Evolutionary conservation across 1,284 basidiomycete species (phyloP).

Genomic region (Thelephora terrestris): DNA sequence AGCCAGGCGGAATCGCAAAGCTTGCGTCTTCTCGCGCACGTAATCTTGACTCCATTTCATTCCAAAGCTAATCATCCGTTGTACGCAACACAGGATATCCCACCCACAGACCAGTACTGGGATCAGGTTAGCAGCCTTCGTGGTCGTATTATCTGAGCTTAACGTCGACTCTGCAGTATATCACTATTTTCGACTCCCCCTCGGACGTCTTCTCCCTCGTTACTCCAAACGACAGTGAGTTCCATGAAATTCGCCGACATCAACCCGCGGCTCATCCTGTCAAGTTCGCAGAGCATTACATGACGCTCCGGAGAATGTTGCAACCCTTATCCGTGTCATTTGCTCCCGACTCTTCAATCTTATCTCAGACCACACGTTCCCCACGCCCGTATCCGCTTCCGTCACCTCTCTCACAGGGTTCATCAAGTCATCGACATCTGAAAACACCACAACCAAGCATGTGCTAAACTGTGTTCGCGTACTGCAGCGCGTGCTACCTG

Average conservation of each 20-base stretch:
- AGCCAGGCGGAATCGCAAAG: conserved; percentile 68
- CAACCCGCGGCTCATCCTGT: neutral
- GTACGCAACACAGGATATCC: conserved; percentile 46
- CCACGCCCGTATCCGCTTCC: conserved; percentile 42
- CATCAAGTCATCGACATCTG: conserved; percentile 42
- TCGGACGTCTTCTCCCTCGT: conserved; percentile 86
- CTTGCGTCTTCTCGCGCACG: conserved; percentile 62
- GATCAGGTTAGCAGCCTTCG: conserved; percentile 48
- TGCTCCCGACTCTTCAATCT: conserved; percentile 72
- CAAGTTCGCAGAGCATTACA: conserved; percentile 73
- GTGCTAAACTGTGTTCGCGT: conserved; percentile 83
- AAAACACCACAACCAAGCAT: conserved; percentile 69
- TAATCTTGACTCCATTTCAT: conserved; percentile 10
- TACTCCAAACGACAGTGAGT: conserved; percentile 74
- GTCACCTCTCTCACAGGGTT: conserved; percentile 60
- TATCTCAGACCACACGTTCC: conserved; percentile 76
- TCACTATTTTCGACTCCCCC: conserved; percentile 74
- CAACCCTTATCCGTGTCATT: conserved; percentile 69
- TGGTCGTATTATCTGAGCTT: conserved; percentile 7
- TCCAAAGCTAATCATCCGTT: conserved; percentile 6
- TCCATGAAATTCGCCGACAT: neutral
- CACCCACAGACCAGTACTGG: conserved; percentile 72
- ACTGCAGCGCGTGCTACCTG: conserved; percentile 77
- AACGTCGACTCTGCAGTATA: conserved; percentile 44
- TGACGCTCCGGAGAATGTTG: conserved; percentile 76